A percentile compares a stretch with the other conserved stretches of the same genome.
These are phyloP conservation scores for Penicillium verhagenii DNA, from an alignment of 495 filamentous ascomycete species.

Conservation along the genomic window DNA sequence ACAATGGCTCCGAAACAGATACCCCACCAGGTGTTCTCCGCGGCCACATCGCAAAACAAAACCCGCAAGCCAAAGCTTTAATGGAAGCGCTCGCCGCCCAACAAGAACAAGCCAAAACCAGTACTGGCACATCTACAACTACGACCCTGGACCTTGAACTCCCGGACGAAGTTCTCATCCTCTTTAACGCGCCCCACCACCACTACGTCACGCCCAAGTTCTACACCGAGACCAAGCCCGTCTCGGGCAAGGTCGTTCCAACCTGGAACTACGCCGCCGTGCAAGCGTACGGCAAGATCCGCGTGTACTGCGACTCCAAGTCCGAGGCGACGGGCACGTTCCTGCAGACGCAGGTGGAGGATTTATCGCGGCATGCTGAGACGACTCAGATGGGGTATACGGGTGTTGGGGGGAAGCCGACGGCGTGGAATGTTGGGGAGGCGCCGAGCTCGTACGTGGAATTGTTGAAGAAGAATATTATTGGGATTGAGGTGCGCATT, in stretches of 20 bases:
- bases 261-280: conserved; percentile 59
- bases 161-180: conserved; percentile 35
- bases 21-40: conserved; percentile 38
- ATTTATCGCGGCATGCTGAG: conserved; percentile 42
- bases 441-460: conserved; percentile 48
- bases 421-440: conserved; percentile 46
- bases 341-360: conserved; percentile 40
- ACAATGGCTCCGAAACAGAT: conserved; percentile 18
- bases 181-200: conserved; percentile 48
- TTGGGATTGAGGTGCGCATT: conserved; percentile 51
- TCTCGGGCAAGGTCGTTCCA: conserved; percentile 54
- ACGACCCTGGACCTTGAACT: conserved; percentile 7
- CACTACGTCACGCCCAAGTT: conserved; percentile 59
- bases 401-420: conserved; percentile 23
- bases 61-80: conserved; percentile 54
- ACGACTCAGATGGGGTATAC: conserved; percentile 49
- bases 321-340: conserved; percentile 34
- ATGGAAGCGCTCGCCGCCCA: conserved; percentile 30
- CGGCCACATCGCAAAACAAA: conserved; percentile 55
- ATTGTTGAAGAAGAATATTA: conserved; percentile 50
- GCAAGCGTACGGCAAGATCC: conserved; percentile 49
- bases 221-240: conserved; percentile 56
- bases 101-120: conserved; percentile 1
- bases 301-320: conserved; percentile 41
- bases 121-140: too few relatives aligned